Evolutionary conservation across 2,329 filamentous ascomycete genomes (phyloP), one percentile per base, ranked within the genome.

Genomic region (Aureobasidium namibiae): DNA sequence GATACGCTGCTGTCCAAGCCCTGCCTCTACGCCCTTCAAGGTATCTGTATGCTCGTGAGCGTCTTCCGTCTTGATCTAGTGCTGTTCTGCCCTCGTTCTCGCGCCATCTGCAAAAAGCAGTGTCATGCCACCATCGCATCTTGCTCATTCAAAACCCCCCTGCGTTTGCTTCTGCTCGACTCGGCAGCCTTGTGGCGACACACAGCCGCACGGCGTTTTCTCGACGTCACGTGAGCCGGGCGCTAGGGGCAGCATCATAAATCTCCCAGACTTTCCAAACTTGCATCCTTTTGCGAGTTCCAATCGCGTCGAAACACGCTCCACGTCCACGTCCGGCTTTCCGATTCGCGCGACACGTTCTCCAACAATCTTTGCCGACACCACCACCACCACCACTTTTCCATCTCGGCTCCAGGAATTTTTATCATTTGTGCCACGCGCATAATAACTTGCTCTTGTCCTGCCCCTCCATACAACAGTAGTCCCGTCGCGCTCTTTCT

Each of bases 281-380:
- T 48, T 57, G 42, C 31, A 48, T 48, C 31, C 39, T 57, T 34
- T 57, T 46, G 54, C 54, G 54, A 57, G 39, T 45, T 29, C 52
- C 39, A 52, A 56, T 44, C 50, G 50, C 50, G 50, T 54, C 36
- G 50, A 56, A 56, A 56, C 52, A 56, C 52, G 52, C 52, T 57
- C 42, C 39, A 56, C 53, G 53, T 48, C 41, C 54, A 56, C 53
- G 54, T 57, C 54, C 54, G 42, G 41, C 54, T 57, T 57, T 46
- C 41, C 41, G 54, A 57, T 57, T 57, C 54, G 54, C 54, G 54
- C 54, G 54, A 45, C 39, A 45, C 54, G 41, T 39, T 39, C 33
- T 39, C 54, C 54, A 39, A 21, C 24, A 38, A 29, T 38, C 31
- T 38, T 42, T 5, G 33, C 41, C 41, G 33, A 48, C 42, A 39